phyloP scores from a whole-genome alignment of 2,329 filamentous ascomycete genomes.

The Ophiocordyceps camponoti-floridani region DNA sequence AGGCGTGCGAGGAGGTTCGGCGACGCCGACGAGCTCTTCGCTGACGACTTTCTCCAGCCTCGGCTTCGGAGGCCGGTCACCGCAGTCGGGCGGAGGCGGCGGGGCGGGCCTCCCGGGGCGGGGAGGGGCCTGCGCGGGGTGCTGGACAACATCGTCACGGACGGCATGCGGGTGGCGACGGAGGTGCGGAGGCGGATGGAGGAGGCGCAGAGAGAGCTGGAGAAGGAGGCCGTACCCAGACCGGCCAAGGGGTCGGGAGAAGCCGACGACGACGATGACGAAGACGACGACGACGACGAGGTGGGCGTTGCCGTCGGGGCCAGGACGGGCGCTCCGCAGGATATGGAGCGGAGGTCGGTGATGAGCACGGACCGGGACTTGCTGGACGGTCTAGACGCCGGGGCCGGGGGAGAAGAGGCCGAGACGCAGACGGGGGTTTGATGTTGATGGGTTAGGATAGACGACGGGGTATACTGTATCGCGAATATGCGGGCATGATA shows the following conservation, averaged over 20 bases:
- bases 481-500: no score
- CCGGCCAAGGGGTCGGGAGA: constrained; percentile 54
- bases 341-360: constrained; percentile 45
- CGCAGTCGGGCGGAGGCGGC: constrained; percentile 6
- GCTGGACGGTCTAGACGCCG: constrained; percentile 56
- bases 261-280: constrained; percentile 8
- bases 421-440: no score
- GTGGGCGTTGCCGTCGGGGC: constrained; percentile 24
- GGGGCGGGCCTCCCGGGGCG: constrained; percentile 18
- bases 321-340: constrained; percentile 23
- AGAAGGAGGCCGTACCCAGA: constrained; percentile 56
- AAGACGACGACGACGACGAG: constrained; percentile 21
- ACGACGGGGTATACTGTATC: no score
- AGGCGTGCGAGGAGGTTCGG: constrained; percentile 20
- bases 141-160: constrained; percentile 90
- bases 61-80: constrained; percentile 25
- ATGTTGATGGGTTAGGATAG: no score
- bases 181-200: constrained; percentile 90
- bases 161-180: constrained; percentile 88
- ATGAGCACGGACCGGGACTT: constrained; percentile 52
- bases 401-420: constrained; percentile 30
- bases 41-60: constrained; percentile 75
- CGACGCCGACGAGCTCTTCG: constrained; percentile 30
- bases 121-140: constrained; percentile 75
- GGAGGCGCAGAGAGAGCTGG: constrained; percentile 81